Percentiles rank a stretch among this genome's conserved stretches.
These are phyloP conservation scores for Apiospora arundinis DNA, from an alignment of 2,329 filamentous ascomycete genomes.

Conservation along the genomic window DNA sequence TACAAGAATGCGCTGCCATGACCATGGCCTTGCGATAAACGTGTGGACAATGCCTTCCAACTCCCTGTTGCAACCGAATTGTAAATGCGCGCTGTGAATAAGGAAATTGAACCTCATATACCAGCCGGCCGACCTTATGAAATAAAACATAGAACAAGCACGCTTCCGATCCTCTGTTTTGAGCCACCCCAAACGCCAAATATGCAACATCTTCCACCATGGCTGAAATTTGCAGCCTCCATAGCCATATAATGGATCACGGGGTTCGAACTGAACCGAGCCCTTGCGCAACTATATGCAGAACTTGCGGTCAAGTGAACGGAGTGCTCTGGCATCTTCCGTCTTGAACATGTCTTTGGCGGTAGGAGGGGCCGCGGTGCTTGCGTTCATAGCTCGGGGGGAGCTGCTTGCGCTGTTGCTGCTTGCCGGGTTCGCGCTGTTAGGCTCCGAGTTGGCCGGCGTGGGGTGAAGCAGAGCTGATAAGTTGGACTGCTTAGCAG, in stretches of 20 bases:
- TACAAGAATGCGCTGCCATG: conserved; percentile 18
- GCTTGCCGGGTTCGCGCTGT: conserved; percentile 50
- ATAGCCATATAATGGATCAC: too few species aligned
- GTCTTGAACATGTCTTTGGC: conserved; percentile 38
- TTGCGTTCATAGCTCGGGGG: conserved; percentile 47
- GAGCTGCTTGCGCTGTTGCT: conserved; percentile 55
- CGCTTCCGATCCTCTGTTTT: conserved; percentile 22
- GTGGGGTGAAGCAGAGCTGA: conserved; percentile 58
- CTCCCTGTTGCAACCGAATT: conserved; percentile 10
- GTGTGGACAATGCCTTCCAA: conserved; percentile 9
- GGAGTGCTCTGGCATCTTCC: conserved; percentile 70
- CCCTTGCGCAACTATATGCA: conserved; percentile 37
- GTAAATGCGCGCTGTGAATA: conserved; percentile 15
- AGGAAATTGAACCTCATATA: background rate
- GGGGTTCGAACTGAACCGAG: background rate
- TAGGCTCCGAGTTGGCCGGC: conserved; percentile 52
- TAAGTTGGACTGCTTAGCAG: conserved; percentile 51
- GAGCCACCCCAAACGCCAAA: conserved; percentile 31
- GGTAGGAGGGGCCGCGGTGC: conserved; percentile 33
- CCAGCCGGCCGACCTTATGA: conserved; percentile 1
- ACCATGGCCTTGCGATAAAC: background rate
- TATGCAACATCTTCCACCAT: conserved; percentile 27
- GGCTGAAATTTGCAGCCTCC: background rate
- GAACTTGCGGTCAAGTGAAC: conserved; percentile 69
- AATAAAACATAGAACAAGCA: background rate